Percentiles rank a stretch among this genome's conserved stretches.
Conservation (phyloP, 345 rosid genomes). For the Alliaria petiolata region DNA sequence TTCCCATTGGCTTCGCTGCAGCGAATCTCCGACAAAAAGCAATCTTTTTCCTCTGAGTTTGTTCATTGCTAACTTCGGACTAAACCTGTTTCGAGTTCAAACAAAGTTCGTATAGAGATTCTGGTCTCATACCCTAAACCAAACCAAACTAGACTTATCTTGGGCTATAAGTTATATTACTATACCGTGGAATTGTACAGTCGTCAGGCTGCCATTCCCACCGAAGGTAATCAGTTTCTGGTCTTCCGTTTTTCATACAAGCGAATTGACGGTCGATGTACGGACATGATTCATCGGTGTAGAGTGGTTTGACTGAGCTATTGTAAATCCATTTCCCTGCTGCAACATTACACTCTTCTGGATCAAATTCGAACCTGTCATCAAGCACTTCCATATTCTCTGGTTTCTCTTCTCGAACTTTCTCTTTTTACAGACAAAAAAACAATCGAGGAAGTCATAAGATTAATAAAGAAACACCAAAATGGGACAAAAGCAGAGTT, state of each 20-base stretch:
- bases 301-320: constrained; percentile 54
- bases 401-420: constrained; percentile 26
- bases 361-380: constrained; percentile 82
- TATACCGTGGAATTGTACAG: constrained; percentile 72
- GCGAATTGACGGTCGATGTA: constrained; percentile 76
- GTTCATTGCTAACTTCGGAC: constrained; percentile 54
- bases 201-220: constrained; percentile 99
- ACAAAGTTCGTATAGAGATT: neutral
- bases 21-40: constrained; percentile 80
- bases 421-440: constrained; percentile 5
- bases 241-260: constrained; percentile 66
- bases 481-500: neutral
- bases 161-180: neutral
- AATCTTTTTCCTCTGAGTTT: constrained; percentile 73
- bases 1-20: constrained; percentile 89
- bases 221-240: constrained; percentile 60
- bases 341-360: constrained; percentile 74
- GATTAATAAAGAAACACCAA: neutral
- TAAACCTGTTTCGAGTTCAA: constrained; percentile 44
- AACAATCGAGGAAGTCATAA: neutral
- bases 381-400: constrained; percentile 44
- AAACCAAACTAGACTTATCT: neutral
- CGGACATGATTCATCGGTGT: constrained; percentile 75
- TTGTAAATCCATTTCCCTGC: constrained; percentile 83
- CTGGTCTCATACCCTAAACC: neutral